Conservation (phyloP, 768 basidiomycete species). For the Naematelia encephala region DNA sequence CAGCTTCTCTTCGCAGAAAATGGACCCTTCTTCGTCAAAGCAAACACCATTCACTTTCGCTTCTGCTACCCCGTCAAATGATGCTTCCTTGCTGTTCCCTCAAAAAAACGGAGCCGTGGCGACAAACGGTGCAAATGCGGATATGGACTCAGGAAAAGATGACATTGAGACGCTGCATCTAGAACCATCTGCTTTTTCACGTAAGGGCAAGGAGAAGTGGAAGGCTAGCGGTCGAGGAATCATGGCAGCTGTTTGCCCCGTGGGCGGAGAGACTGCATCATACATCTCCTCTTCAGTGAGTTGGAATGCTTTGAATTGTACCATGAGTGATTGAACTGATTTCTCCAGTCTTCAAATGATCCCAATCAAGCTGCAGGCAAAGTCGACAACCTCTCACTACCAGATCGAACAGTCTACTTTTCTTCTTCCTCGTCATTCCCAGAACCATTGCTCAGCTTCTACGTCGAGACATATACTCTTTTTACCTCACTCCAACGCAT, state of each 20-base stretch:
- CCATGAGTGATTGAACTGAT: too few relatives aligned
- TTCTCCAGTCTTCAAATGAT: slow-evolving; percentile 26
- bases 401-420: slow-evolving; percentile 34
- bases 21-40: slow-evolving; percentile 13
- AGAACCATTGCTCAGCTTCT: slow-evolving; percentile 27
- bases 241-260: slow-evolving; percentile 20
- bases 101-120: not conserved
- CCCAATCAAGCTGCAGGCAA: slow-evolving; percentile 16
- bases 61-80: slow-evolving; percentile 3
- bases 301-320: too few relatives aligned
- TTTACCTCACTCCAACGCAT: slow-evolving; percentile 43
- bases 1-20: slow-evolving; percentile 7
- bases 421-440: slow-evolving; percentile 17
- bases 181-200: slow-evolving; percentile 22
- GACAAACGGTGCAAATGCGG: not conserved
- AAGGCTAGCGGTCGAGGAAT: slow-evolving; percentile 23
- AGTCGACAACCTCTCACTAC: slow-evolving; percentile 9
- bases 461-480: slow-evolving; percentile 41
- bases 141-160: slow-evolving; percentile 10
- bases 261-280: slow-evolving; percentile 31
- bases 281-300: slow-evolving; percentile 28
- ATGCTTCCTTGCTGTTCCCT: not conserved
- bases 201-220: slow-evolving; percentile 32
- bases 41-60: slow-evolving; percentile 11
- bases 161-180: slow-evolving; percentile 22